phyloP scores from a whole-genome alignment of 129 eudicot genomes.

The Artemisia tridentata region DNA sequence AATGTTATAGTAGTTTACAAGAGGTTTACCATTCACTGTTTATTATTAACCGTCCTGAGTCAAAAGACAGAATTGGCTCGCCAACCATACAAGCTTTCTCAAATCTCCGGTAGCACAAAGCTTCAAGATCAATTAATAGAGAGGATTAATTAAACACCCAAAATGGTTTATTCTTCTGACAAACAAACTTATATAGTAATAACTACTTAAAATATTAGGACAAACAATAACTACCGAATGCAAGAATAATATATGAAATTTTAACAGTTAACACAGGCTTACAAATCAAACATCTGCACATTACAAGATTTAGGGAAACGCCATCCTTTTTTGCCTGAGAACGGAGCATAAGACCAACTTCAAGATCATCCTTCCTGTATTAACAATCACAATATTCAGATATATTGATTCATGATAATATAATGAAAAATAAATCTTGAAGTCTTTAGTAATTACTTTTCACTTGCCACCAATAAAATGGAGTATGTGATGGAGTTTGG shows the following conservation, averaged over 20 bases:
- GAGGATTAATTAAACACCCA: constrained; percentile 13
- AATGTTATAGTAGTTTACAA: constrained; percentile 9
- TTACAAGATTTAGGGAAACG: constrained; percentile 73
- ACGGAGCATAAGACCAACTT: constrained; percentile 78
- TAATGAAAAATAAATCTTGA: neutral
- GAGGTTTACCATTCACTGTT: constrained; percentile 75
- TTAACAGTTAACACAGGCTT: constrained; percentile 25
- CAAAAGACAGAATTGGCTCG: constrained; percentile 66
- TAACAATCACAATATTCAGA: constrained; percentile 13
- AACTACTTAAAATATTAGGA: neutral
- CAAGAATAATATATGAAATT: constrained; percentile 2
- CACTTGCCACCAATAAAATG: constrained; percentile 82
- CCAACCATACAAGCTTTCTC: constrained; percentile 70
- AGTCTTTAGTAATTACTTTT: constrained; percentile 58
- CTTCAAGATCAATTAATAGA: constrained; percentile 38
- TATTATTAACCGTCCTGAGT: constrained; percentile 61
- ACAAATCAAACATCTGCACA: constrained; percentile 89
- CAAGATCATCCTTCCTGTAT: constrained; percentile 77
- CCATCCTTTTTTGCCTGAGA: constrained; percentile 82
- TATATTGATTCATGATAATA: constrained; percentile 18
- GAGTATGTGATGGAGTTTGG: constrained; percentile 93
- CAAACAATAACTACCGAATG: neutral
- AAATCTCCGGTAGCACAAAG: constrained; percentile 80
- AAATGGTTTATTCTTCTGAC: neutral
- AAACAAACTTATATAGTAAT: constrained; percentile 4